These are phyloP conservation scores for Blastomyces emzantsi DNA, from an alignment of 2,329 filamentous ascomycete species.

Conservation along the genomic window DNA sequence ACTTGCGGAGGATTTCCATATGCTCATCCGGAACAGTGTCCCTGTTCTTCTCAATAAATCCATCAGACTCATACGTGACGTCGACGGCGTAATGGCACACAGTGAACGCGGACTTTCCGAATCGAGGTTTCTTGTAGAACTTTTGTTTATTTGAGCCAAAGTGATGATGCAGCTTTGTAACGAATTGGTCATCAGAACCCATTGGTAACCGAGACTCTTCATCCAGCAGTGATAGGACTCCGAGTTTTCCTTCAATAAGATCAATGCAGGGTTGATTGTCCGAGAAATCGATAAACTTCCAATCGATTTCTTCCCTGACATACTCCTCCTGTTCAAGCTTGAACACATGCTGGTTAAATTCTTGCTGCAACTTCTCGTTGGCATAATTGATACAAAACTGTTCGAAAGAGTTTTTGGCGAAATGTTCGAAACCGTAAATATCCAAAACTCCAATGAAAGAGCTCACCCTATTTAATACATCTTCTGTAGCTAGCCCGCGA, in stretches of 20 bases:
- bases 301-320: conserved; percentile 90
- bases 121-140: conserved; percentile 97
- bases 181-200: conserved; percentile 95
- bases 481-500: conserved; percentile 75
- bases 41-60: conserved; percentile 98
- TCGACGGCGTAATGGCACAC: conserved; percentile 98
- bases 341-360: conserved; percentile 99
- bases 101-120: conserved; percentile 94
- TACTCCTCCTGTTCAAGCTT: conserved; percentile 99
- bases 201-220: conserved; percentile 95
- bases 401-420: conserved; percentile 98
- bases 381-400: conserved; percentile 99
- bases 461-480: conserved; percentile 68
- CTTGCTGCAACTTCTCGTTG: conserved; percentile 97
- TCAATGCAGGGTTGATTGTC: conserved; percentile 99
- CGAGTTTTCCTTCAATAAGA: conserved; percentile 92
- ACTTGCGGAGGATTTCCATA: conserved; percentile 80
- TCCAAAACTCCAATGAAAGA: conserved; percentile 97
- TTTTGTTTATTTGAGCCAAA: conserved; percentile 84
- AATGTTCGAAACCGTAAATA: conserved; percentile 99
- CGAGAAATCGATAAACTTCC: conserved; percentile 99
- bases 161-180: conserved; percentile 91
- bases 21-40: conserved; percentile 98
- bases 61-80: conserved; percentile 97
- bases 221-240: conserved; percentile 82